Conservation (phyloP, 2,329 filamentous ascomycete species). For the Cylindrodendrum hubeiense region DNA sequence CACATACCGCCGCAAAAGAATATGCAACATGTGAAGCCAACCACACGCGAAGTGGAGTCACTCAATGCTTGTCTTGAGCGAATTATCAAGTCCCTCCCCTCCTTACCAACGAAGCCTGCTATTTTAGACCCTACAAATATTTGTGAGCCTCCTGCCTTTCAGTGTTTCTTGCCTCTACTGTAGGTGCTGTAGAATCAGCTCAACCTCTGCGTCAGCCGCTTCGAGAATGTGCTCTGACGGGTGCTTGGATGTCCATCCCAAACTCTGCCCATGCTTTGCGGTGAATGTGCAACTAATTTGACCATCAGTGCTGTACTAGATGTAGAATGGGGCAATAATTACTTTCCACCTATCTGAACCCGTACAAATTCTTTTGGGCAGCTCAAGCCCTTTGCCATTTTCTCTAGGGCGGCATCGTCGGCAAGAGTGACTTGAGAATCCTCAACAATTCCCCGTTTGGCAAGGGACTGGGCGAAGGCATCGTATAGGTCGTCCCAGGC, state of each 20-base stretch:
- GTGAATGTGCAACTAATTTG: slow-evolving; percentile 46
- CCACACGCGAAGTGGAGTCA: no score
- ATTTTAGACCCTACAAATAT: no score
- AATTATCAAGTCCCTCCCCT: no score
- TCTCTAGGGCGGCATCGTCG: slow-evolving; percentile 49
- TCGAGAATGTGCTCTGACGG: slow-evolving; percentile 60
- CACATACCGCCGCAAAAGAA: no score
- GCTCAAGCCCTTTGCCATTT: slow-evolving; percentile 52
- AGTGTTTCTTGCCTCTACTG: no score
- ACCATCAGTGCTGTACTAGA: slow-evolving; percentile 58
- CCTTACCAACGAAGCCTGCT: no score
- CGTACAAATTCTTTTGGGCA: slow-evolving; percentile 2
- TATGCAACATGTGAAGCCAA: no score
- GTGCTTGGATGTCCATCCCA: slow-evolving; percentile 62
- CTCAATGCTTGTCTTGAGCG: no score
- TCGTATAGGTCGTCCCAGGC: slow-evolving; percentile 64
- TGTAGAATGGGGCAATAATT: neutral
- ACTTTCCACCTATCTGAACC: slow-evolving; percentile 22
- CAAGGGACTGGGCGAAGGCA: slow-evolving; percentile 57
- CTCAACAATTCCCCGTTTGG: slow-evolving; percentile 53
- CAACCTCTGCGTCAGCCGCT: slow-evolving; percentile 59
- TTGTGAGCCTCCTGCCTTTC: no score
- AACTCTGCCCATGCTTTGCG: slow-evolving; percentile 52
- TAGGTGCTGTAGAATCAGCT: slow-evolving; percentile 50
- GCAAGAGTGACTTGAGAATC: slow-evolving; percentile 52